These are phyloP conservation scores for Pseudotsuga menziesii DNA, from an alignment of 75 land plant species.

Conservation along the genomic window DNA sequence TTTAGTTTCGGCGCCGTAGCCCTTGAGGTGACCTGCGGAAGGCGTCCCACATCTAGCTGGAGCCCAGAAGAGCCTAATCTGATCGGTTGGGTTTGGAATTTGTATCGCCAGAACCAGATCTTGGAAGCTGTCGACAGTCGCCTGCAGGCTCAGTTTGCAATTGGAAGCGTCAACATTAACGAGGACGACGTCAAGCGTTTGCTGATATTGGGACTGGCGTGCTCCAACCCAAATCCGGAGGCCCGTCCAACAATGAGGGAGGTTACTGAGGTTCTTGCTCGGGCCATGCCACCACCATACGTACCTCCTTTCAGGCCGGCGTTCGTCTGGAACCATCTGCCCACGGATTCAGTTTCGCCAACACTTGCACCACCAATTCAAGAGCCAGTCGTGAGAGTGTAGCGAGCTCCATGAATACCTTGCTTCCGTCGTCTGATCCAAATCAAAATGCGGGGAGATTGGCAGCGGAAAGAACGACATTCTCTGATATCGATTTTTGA, in stretches of 20 bases:
- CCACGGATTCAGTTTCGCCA: no score
- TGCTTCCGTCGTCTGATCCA: no score
- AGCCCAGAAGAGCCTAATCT: constrained; percentile 30
- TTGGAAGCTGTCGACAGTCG: constrained; percentile 35
- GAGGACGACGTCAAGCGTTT: constrained; percentile 32
- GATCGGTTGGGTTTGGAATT: constrained; percentile 61
- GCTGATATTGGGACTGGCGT: constrained; percentile 48
- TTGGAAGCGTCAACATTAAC: not conserved
- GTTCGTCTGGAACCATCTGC: no score
- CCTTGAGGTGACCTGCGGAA: constrained; percentile 42
- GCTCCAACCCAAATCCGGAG: constrained; percentile 54
- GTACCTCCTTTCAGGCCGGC: constrained; percentile 23
- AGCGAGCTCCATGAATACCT: no score
- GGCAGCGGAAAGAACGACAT: no score
- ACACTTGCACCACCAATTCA: no score
- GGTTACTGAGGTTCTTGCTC: constrained; percentile 29
- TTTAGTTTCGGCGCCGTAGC: constrained; percentile 48
- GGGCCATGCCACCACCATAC: constrained; percentile 26
- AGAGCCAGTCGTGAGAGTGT: no score
- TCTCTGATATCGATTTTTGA: no score
- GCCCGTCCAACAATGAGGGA: constrained; percentile 52
- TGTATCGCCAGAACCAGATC: constrained; percentile 21
- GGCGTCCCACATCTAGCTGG: constrained; percentile 24
- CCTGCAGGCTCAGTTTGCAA: constrained; percentile 22
- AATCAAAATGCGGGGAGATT: no score